Conservation (phyloP, 2,329 filamentous ascomycete genomes). For the Aspergillus arachidicola region DNA sequence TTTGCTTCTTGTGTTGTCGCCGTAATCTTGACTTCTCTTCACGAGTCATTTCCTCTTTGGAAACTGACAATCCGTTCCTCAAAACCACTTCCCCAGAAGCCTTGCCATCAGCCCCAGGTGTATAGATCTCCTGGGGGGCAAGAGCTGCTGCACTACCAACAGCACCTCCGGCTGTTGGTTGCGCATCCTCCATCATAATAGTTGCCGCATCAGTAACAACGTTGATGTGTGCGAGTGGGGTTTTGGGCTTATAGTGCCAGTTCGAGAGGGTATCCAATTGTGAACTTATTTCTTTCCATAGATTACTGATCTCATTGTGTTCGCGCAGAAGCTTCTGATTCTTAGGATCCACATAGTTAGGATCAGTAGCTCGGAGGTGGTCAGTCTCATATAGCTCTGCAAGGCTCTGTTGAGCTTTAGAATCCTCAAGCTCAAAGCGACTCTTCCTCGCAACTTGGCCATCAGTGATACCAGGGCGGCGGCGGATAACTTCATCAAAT, state of each 20-base stretch:
- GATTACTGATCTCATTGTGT: slow-evolving; percentile 75
- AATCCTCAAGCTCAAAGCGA: slow-evolving; percentile 80
- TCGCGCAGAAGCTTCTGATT: slow-evolving; percentile 82
- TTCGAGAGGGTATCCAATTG: slow-evolving; percentile 88
- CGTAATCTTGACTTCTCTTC: slow-evolving; percentile 80
- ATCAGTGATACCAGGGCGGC: slow-evolving; percentile 73
- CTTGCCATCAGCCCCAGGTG: slow-evolving; percentile 67
- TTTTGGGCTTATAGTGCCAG: slow-evolving; percentile 94
- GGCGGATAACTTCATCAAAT: slow-evolving; percentile 86
- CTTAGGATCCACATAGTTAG: slow-evolving; percentile 76
- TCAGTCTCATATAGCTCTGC: slow-evolving; percentile 95
- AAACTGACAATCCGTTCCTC: slow-evolving; percentile 75
- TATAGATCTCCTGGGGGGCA: slow-evolving; percentile 93
- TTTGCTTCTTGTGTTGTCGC: slow-evolving; percentile 82
- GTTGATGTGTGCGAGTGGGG: slow-evolving; percentile 76
- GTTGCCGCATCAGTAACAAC: slow-evolving; percentile 90
- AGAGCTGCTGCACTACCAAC: slow-evolving; percentile 66
- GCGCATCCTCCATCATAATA: slow-evolving; percentile 91
- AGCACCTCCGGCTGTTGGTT: slow-evolving; percentile 76
- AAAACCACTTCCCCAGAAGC: slow-evolving; percentile 72
- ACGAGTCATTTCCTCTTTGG: slow-evolving; percentile 81
- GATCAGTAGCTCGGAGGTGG: slow-evolving; percentile 75
- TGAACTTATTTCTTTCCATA: slow-evolving; percentile 80
- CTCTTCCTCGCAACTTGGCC: slow-evolving; percentile 68
- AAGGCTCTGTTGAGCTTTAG: slow-evolving; percentile 81